These are phyloP conservation scores for Lipomyces spencermartinsiae DNA, from an alignment of 805 yeast species.

Conservation along the genomic window DNA sequence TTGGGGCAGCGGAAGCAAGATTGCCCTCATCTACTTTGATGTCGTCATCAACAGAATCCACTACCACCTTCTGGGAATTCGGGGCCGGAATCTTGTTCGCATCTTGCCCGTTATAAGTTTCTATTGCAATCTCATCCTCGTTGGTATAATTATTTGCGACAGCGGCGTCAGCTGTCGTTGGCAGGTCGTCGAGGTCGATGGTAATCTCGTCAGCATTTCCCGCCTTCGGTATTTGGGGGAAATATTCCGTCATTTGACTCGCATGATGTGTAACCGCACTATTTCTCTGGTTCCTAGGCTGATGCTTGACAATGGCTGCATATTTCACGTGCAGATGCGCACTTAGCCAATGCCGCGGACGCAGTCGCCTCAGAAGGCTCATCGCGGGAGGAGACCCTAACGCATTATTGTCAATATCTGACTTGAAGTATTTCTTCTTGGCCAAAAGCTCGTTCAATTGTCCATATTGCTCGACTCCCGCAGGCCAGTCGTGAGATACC, in stretches of 20 bases:
- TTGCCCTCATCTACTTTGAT: background rate
- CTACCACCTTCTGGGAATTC: background rate
- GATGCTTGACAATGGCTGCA: conserved; percentile 60
- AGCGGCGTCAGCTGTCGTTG: background rate
- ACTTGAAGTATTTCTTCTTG: conserved; percentile 68
- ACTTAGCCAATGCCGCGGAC: conserved; percentile 81
- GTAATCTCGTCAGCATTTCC: conserved; percentile 8
- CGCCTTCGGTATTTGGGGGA: background rate
- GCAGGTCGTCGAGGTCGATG: conserved; percentile 9
- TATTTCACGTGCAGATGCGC: conserved; percentile 86
- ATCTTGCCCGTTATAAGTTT: background rate
- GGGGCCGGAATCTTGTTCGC: background rate
- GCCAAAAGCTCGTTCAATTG: conserved; percentile 56
- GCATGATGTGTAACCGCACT: background rate
- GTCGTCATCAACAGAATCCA: background rate
- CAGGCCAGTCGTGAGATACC: conserved; percentile 95
- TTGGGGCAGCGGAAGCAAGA: background rate
- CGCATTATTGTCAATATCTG: conserved; percentile 62
- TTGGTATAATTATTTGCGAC: background rate
- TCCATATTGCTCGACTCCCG: conserved; percentile 72
- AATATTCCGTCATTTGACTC: background rate
- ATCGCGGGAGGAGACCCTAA: conserved; percentile 78
- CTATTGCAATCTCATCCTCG: conserved; percentile 7
- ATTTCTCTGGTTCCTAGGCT: conserved; percentile 9
- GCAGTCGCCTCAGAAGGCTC: conserved; percentile 57